Conservation (phyloP, 1,284 basidiomycete genomes). For the Ceratobasidium sp. region DNA sequence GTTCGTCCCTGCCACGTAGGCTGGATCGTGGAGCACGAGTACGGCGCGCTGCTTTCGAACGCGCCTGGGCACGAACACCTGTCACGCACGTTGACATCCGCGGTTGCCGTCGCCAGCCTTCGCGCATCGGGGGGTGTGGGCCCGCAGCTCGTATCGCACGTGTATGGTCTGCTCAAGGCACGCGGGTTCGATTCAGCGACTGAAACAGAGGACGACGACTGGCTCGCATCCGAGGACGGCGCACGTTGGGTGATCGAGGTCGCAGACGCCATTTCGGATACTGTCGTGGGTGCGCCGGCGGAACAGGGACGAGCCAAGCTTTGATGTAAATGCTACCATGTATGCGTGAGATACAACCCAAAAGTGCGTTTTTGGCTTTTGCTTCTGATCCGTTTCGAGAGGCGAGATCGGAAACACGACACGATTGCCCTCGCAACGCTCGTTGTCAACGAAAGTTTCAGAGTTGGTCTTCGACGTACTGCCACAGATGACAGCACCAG, state of each 20-base stretch:
- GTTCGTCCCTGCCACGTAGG: constrained; percentile 61
- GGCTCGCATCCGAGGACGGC: constrained; percentile 91
- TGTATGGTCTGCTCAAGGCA: constrained; percentile 93
- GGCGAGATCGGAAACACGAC: constrained; percentile 69
- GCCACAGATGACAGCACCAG: constrained; percentile 49
- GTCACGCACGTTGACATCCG: constrained; percentile 88
- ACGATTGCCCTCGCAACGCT: constrained; percentile 34
- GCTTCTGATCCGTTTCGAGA: constrained; percentile 53
- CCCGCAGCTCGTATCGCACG: constrained; percentile 91
- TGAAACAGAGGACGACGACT: constrained; percentile 73
- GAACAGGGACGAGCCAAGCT: constrained; percentile 29
- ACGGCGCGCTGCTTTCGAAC: constrained; percentile 88
- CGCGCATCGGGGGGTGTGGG: constrained; percentile 90
- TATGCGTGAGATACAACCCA: constrained; percentile 60
- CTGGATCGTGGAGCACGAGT: constrained; percentile 92
- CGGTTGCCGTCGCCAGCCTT: constrained; percentile 92
- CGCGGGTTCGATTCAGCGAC: constrained; percentile 64
- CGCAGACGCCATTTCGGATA: constrained; percentile 84
- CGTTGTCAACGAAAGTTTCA: constrained; percentile 38
- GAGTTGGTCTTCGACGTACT: constrained; percentile 45
- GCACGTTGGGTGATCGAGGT: constrained; percentile 91
- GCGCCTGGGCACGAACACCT: constrained; percentile 63
- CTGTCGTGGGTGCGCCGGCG: constrained; percentile 57
- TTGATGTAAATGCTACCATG: constrained; percentile 50
- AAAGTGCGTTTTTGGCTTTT: constrained; percentile 47